These are phyloP conservation scores for Aspergillus sp. DNA, from an alignment of 2,329 filamentous ascomycete genomes.

Conservation along the genomic window DNA sequence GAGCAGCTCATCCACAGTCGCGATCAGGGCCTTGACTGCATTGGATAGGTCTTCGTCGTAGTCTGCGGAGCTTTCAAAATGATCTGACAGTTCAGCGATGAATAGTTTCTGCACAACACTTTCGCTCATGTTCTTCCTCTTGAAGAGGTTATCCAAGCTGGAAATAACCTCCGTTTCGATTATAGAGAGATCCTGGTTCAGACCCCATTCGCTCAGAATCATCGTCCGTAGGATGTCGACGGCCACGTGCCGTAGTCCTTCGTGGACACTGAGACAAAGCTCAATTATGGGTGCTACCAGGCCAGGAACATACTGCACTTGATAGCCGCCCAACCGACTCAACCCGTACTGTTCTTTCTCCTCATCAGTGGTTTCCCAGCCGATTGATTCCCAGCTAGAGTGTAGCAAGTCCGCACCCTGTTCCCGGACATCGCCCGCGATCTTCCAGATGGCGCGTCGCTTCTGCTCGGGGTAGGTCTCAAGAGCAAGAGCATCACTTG, in stretches of 20 bases:
- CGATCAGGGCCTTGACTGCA: constrained; percentile 76
- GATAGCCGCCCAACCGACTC: constrained; percentile 87
- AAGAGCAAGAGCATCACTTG: constrained; percentile 82
- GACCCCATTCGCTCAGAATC: constrained; percentile 97
- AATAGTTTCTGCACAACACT: constrained; percentile 91
- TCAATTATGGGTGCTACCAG: constrained; percentile 90
- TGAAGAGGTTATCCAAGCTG: constrained; percentile 85
- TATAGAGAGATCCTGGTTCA: constrained; percentile 86
- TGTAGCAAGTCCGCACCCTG: constrained; percentile 83
- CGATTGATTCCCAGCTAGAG: constrained; percentile 89
- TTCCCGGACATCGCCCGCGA: constrained; percentile 92
- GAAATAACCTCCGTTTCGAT: constrained; percentile 98
- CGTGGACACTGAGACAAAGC: constrained; percentile 91
- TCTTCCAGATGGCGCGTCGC: constrained; percentile 95
- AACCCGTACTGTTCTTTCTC: constrained; percentile 77
- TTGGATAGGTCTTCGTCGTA: constrained; percentile 72
- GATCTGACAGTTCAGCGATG: constrained; percentile 76
- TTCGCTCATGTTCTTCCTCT: constrained; percentile 82
- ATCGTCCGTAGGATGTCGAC: constrained; percentile 94
- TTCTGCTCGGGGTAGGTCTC: constrained; percentile 98
- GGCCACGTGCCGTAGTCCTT: constrained; percentile 83
- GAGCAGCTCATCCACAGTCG: constrained; percentile 84
- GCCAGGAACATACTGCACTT: constrained; percentile 95
- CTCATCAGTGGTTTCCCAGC: constrained; percentile 86
- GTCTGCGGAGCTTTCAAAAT: constrained; percentile 72